Evolutionary conservation across 192 early-diverging fungal species (phyloP).

Genomic region (Linnemannia exigua): DNA sequence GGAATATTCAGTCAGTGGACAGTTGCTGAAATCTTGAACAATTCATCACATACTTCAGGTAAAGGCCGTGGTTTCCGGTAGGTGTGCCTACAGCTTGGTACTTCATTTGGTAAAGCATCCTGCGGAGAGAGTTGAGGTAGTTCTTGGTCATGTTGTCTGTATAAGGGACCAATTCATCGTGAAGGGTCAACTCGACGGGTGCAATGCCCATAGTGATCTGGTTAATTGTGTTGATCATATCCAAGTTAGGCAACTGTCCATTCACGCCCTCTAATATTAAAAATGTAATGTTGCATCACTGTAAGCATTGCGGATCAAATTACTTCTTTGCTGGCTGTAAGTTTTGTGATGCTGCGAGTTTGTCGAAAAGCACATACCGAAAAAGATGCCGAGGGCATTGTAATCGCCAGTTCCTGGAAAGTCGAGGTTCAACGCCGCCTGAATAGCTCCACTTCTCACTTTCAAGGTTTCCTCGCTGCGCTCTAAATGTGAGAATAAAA

Average conservation of each 20-base stretch:
- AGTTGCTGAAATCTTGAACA: no score
- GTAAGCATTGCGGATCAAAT: not conserved
- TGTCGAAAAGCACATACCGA: conserved; percentile 62
- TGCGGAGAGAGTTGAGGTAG: conserved; percentile 61
- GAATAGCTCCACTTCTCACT: conserved; percentile 82
- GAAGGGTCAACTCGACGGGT: conserved; percentile 71
- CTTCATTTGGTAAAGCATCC: conserved; percentile 70
- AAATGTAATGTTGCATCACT: not conserved
- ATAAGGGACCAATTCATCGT: conserved; percentile 59
- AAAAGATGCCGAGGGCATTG: conserved; percentile 77
- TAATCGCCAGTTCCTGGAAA: conserved; percentile 78
- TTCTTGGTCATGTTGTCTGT: conserved; percentile 49
- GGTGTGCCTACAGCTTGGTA: conserved; percentile 79
- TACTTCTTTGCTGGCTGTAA: not conserved
- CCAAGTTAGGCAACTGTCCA: conserved; percentile 94
- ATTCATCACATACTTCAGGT: conserved; percentile 72
- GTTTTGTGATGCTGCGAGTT: not conserved
- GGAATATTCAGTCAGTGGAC: not conserved
- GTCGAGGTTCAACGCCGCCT: conserved; percentile 90
- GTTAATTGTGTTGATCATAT: conserved; percentile 86
- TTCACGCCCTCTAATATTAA: conserved; percentile 79
- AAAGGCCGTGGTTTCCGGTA: conserved; percentile 77
- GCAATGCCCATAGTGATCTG: conserved; percentile 66
- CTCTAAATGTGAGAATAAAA: conserved; percentile 10
- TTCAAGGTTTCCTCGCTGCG: conserved; percentile 30